Evolutionary conservation across 495 filamentous ascomycete species (phyloP).

Genomic region (Tuber brumale): DNA sequence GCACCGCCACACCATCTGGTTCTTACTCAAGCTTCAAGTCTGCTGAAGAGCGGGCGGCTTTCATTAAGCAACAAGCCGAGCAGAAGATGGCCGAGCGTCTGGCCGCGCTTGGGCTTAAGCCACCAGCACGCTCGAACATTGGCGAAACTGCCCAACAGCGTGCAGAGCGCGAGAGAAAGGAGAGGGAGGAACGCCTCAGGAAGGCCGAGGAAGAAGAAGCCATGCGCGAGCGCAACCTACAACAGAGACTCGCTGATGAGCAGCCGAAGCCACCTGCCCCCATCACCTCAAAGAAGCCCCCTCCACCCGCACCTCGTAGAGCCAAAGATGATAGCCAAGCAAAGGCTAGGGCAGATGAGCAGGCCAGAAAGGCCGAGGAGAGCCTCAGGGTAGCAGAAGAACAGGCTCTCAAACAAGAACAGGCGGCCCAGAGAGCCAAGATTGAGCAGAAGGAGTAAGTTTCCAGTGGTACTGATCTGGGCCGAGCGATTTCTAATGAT

Average conservation of each 20-base stretch:
- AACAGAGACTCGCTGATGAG: conserved; percentile 78
- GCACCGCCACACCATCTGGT: conserved; percentile 46
- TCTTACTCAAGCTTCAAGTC: conserved; percentile 72
- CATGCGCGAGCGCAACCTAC: conserved; percentile 79
- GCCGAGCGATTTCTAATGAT: conserved; percentile 41
- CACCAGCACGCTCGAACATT: conserved; percentile 57
- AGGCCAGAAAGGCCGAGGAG: conserved; percentile 50
- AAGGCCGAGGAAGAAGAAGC: conserved; percentile 94
- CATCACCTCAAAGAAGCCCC: conserved; percentile 63
- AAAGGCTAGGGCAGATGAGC: conserved; percentile 50
- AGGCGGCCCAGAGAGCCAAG: conserved; percentile 68
- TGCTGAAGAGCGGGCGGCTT: conserved; percentile 86
- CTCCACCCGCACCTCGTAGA: conserved; percentile 77
- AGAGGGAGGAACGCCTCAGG: conserved; percentile 73
- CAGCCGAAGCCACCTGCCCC: conserved; percentile 57
- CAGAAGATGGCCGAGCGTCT: conserved; percentile 96
- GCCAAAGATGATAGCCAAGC: conserved; percentile 57
- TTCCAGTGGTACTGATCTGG: conserved; percentile 3
- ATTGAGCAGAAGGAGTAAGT: conserved; percentile 80
- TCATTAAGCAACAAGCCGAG: conserved; percentile 94
- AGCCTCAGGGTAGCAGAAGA: conserved; percentile 52
- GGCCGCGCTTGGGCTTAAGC: conserved; percentile 84
- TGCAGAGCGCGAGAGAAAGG: conserved; percentile 78
- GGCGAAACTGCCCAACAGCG: conserved; percentile 76
- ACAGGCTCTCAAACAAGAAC: conserved; percentile 52